Evolutionary conservation across 139 green algal species (phyloP).

Genomic region (Picochlorum costavermella): DNA sequence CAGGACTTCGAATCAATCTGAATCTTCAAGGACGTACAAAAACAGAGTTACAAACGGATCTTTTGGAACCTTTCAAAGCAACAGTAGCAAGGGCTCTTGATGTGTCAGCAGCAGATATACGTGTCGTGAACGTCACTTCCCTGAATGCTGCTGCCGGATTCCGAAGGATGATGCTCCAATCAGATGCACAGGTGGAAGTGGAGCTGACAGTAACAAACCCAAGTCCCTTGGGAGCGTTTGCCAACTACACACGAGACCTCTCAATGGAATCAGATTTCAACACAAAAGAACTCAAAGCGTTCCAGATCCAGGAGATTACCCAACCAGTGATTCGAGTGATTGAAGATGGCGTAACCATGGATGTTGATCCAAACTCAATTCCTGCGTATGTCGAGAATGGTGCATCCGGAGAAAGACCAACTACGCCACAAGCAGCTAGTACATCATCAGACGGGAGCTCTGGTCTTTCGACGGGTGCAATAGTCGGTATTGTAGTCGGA

Average conservation of each 20-base stretch:
- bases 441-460: neutral
- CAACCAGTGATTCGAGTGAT: neutral
- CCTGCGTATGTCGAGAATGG: neutral
- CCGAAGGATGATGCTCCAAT: neutral
- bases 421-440: neutral
- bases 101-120: neutral
- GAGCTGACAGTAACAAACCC: neutral
- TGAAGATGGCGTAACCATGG: neutral
- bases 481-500: conserved; percentile 10
- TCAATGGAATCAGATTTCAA: neutral
- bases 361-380: conserved; percentile 8
- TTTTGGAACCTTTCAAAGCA: neutral
- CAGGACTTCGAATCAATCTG: neutral
- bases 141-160: neutral
- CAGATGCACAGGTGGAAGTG: neutral
- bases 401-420: neutral
- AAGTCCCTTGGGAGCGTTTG: neutral
- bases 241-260: neutral
- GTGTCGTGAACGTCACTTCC: neutral
- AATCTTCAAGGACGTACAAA: neutral
- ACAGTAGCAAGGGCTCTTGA: neutral
- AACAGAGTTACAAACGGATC: conserved; percentile 1
- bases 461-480: conserved; percentile 9
- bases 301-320: neutral
- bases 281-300: neutral